Evolutionary conservation across 2,329 filamentous ascomycete species (phyloP), one percentile per base, ranked within the genome.

Genomic region (Calonectria multiphialidica): DNA sequence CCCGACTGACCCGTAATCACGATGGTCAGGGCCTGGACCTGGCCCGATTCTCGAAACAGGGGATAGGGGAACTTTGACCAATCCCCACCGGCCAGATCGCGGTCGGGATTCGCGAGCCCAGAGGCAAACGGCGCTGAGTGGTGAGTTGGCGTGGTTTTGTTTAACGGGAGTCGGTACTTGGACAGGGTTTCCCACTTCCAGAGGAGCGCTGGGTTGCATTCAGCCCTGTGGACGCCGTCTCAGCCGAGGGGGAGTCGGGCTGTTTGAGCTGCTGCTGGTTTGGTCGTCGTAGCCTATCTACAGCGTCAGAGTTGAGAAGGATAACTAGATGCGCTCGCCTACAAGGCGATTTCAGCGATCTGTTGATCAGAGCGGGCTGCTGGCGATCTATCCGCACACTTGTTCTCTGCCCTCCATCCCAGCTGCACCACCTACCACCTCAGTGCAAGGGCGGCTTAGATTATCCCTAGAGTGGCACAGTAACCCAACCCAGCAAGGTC

Each of bases 161-260:
- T 70, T 57, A 35, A 37, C 67, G 42, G 61, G 28, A 33, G 49
- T 57, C 67, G 67, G 67, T 25, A 65, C 50, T 70, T 42, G 50
- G 40, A n/a, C 62, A 25, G 53, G 35, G 50, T 35, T 8, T 33
- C 30, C 21, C 9, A 30, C 28, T n/a, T 45, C 28, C 49, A 23
- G 40, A 33, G 49, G 21, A 18, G 21, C 21, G 25, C 40, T 25
- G 53, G 33, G 53, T 23, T 37, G 53, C 33, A 37, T 40, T 57
- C 53, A 61, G 53, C 65, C 65, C 65, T 49, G 63, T 35, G 42
- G 21, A 21, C 30, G 53, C 33, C 53, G n/a, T 13, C 21, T 57
- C 33, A 40, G 53, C 53, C 28, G 25, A 18, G 16, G 12, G 25
- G 15, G 18, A 30, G 47, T 23, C 25, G 9, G 47, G 18, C n/a